Conservation (phyloP, 2,329 filamentous ascomycete species). For the Fusarium cyanostomum region DNA sequence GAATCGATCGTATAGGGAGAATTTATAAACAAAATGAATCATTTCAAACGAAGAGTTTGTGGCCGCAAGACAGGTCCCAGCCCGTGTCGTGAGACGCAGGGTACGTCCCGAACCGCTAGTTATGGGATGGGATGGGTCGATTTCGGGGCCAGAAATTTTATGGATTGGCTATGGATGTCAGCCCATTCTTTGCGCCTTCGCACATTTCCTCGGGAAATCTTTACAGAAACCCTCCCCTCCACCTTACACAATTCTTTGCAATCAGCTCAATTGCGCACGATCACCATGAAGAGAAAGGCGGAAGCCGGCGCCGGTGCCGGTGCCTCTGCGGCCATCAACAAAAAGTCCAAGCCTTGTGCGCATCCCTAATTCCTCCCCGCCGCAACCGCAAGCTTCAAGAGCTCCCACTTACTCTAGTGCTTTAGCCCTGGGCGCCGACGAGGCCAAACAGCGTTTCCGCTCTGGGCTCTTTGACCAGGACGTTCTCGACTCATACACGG, state of each 20-base stretch:
- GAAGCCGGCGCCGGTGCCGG: conserved; percentile 54
- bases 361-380: conserved; percentile 8
- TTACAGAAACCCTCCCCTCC: conserved; percentile 1
- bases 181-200: conserved; percentile 39
- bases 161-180: conserved; percentile 44
- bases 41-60: background rate
- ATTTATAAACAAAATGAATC: background rate
- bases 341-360: conserved; percentile 63
- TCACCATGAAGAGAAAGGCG: conserved; percentile 69
- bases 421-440: conserved; percentile 58
- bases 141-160: conserved; percentile 38
- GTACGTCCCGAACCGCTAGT: conserved; percentile 16
- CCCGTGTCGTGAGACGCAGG: conserved; percentile 3
- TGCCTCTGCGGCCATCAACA: conserved; percentile 58
- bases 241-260: conserved; percentile 8
- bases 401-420: conserved; percentile 26
- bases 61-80: background rate
- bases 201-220: conserved; percentile 12
- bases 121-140: conserved; percentile 37
- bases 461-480: conserved; percentile 70
- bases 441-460: conserved; percentile 69
- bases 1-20: background rate
- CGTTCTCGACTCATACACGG: conserved; percentile 67
- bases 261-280: conserved; percentile 31
- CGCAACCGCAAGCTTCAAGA: background rate